These are phyloP conservation scores for Myxozyma lipomycoides DNA, from an alignment of 805 yeast genomes.

Conservation along the genomic window DNA sequence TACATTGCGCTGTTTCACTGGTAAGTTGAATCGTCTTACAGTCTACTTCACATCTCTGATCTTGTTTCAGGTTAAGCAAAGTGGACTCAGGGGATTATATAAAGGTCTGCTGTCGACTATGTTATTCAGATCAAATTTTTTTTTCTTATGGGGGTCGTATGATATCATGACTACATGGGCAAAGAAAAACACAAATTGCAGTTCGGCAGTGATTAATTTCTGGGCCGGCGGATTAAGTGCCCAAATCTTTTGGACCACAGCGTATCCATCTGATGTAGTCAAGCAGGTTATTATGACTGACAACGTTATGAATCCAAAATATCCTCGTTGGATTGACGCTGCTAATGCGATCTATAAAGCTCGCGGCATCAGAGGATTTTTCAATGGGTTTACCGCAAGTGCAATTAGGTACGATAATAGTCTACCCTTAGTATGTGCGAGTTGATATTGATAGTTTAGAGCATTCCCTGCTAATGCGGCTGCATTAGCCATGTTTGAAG, in stretches of 20 bases:
- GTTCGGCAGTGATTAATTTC: slow-evolving; percentile 70
- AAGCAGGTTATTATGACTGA: slow-evolving; percentile 84
- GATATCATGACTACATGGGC: slow-evolving; percentile 71
- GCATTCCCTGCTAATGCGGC: slow-evolving; percentile 95
- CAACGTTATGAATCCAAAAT: slow-evolving; percentile 64
- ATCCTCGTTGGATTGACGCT: slow-evolving; percentile 68
- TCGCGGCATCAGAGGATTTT: slow-evolving; percentile 59
- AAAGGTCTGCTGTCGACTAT: slow-evolving; percentile 81
- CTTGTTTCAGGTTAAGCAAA: slow-evolving; percentile 37
- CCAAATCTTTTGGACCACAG: slow-evolving; percentile 74
- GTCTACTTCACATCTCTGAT: slow-evolving; percentile 19
- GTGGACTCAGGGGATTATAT: slow-evolving; percentile 70
- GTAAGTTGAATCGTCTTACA: not conserved
- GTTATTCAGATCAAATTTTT: slow-evolving; percentile 80
- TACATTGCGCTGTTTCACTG: slow-evolving; percentile 53
- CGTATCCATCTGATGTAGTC: slow-evolving; percentile 85
- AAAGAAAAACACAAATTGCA: slow-evolving; percentile 58
- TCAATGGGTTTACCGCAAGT: slow-evolving; percentile 76
- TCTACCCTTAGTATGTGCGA: not conserved
- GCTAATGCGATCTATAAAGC: slow-evolving; percentile 59
- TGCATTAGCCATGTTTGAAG: slow-evolving; percentile 67
- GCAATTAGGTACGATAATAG: slow-evolving; percentile 38
- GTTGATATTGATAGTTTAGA: slow-evolving; percentile 40
- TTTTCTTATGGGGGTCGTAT: slow-evolving; percentile 93
- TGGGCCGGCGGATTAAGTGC: slow-evolving; percentile 92